Percentiles rank a stretch among this genome's conserved stretches.
phyloP scores from a whole-genome alignment of 768 basidiomycete genomes.

The Pleurotus sapidus region DNA sequence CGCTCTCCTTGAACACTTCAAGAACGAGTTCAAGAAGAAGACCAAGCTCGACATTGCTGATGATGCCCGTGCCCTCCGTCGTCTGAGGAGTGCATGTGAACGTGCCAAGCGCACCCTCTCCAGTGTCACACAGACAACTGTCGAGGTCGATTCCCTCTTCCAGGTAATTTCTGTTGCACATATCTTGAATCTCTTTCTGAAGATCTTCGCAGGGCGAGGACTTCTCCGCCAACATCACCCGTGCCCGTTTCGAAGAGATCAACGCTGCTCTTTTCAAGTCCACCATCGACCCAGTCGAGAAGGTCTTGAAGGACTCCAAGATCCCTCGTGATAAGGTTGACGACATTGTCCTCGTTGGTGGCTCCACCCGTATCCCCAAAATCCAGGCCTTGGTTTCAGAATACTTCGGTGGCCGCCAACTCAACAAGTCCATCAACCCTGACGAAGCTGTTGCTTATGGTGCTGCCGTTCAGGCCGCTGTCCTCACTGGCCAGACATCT shows the following conservation, averaged over 20 bases:
- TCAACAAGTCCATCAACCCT: slow-evolving; percentile 99
- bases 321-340: slow-evolving; percentile 96
- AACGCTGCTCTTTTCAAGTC: slow-evolving; percentile 95
- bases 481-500: slow-evolving; percentile 95
- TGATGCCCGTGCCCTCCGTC: slow-evolving; percentile 94
- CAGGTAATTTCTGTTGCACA: slow-evolving; percentile 49
- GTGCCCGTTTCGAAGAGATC: slow-evolving; percentile 99
- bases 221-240: slow-evolving; percentile 98
- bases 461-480: slow-evolving; percentile 97
- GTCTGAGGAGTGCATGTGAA: slow-evolving; percentile 96
- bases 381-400: slow-evolving; percentile 97
- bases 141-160: slow-evolving; percentile 98
- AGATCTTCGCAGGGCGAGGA: slow-evolving; percentile 71
- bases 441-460: slow-evolving; percentile 99
- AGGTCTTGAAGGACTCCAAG: slow-evolving; percentile 98
- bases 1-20: slow-evolving; percentile 96
- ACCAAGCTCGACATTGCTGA: slow-evolving; percentile 96
- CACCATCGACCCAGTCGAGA: slow-evolving; percentile 97
- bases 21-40: slow-evolving; percentile 99
- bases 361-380: slow-evolving; percentile 97
- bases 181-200: neutral
- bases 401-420: slow-evolving; percentile 98
- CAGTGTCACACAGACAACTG: slow-evolving; percentile 96
- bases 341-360: slow-evolving; percentile 99
- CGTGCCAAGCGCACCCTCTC: slow-evolving; percentile 99